phyloP scores from a whole-genome alignment of 2,329 filamentous ascomycete species.

The Fusarium sp. region DNA sequence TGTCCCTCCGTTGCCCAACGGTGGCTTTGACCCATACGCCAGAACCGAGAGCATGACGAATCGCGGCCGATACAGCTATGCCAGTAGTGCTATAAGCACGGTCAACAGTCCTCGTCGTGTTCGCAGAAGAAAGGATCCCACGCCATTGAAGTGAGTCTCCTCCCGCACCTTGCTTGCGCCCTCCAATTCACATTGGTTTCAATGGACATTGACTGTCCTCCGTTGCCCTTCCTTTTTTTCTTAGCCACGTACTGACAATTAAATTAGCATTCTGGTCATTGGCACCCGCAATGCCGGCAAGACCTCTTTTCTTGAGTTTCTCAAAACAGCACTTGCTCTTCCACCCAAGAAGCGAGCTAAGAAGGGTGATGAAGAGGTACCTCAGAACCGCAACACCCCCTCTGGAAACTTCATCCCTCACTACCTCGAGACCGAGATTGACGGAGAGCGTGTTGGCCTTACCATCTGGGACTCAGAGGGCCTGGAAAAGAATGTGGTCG shows the following conservation, averaged over 20 bases:
- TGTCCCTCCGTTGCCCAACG: constrained; percentile 69
- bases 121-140: constrained; percentile 94
- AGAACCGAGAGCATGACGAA: constrained; percentile 95
- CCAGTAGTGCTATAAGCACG: constrained; percentile 88
- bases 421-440: constrained; percentile 94
- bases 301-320: constrained; percentile 95
- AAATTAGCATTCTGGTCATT: constrained; percentile 84
- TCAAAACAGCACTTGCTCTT: constrained; percentile 85
- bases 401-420: constrained; percentile 83
- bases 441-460: constrained; percentile 88
- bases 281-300: constrained; percentile 91
- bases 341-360: constrained; percentile 80
- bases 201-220: not conserved
- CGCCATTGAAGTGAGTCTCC: constrained; percentile 93
- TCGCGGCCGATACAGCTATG: constrained; percentile 95
- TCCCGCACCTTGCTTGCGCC: not conserved
- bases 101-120: constrained; percentile 93
- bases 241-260: constrained; percentile 5
- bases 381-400: constrained; percentile 62
- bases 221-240: not conserved
- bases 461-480: constrained; percentile 98
- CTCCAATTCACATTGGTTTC: not conserved
- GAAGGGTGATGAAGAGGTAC: constrained; percentile 67
- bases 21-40: constrained; percentile 79
- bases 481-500: constrained; percentile 92